Evolutionary conservation across 2,329 filamentous ascomycete species (phyloP).

Genomic region (Aureobasidium sp.): DNA sequence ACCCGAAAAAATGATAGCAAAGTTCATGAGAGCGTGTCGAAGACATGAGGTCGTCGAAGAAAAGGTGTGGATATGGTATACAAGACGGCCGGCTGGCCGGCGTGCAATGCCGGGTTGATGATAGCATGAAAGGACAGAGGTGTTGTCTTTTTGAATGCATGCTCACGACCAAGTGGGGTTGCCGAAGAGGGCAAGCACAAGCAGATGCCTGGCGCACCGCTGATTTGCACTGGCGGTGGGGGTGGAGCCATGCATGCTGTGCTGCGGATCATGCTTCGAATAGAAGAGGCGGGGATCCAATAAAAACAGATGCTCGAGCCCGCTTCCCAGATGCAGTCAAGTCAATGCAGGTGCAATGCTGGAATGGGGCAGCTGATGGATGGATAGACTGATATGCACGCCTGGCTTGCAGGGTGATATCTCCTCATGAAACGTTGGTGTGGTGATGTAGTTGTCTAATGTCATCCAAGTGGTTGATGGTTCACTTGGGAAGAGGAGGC

Average conservation of each 20-base stretch:
- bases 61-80: background rate
- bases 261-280: conserved; percentile 12
- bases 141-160: background rate
- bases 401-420: background rate
- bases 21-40: background rate
- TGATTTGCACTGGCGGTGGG: conserved; percentile 3
- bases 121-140: background rate
- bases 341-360: background rate
- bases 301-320: background rate
- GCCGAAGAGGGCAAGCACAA: background rate
- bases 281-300: conserved; percentile 3
- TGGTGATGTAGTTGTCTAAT: background rate
- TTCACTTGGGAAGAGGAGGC: conserved; percentile 34
- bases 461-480: background rate
- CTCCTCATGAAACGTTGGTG: conserved; percentile 2
- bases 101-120: background rate
- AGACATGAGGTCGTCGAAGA: background rate
- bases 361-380: background rate
- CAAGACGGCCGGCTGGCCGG: background rate
- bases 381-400: background rate
- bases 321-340: background rate
- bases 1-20: conserved; percentile 1
- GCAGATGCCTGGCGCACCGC: background rate
- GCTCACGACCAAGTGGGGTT: background rate
- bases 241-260: conserved; percentile 3